Evolutionary conservation across 768 basidiomycete species (phyloP).

Genomic region (Gloeostereum incarnatum): DNA sequence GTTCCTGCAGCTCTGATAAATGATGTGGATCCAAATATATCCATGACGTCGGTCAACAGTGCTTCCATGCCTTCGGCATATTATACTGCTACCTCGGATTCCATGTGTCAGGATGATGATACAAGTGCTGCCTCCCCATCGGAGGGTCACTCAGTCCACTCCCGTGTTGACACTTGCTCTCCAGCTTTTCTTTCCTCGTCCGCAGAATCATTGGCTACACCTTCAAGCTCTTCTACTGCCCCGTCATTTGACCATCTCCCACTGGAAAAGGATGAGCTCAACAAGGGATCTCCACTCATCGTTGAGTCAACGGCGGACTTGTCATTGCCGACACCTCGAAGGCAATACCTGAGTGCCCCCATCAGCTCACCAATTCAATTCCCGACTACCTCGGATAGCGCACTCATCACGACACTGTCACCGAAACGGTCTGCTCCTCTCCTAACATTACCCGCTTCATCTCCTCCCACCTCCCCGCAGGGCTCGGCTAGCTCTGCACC

Average conservation of each 20-base stretch:
- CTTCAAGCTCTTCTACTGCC: conserved; percentile 42
- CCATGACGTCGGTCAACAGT: conserved; percentile 6
- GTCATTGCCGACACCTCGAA: conserved; percentile 18
- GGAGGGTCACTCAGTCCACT: conserved; percentile 13
- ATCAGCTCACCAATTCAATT: conserved; percentile 33
- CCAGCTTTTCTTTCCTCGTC: conserved; percentile 53
- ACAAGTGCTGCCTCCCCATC: conserved; percentile 18
- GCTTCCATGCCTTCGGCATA: conserved; percentile 2
- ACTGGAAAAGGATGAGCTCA: conserved; percentile 14
- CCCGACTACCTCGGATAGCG: conserved; percentile 25
- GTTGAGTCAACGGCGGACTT: conserved; percentile 15
- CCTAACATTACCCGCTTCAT: conserved; percentile 22
- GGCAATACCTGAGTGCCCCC: neutral
- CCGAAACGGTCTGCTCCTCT: conserved; percentile 25
- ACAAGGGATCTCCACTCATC: conserved; percentile 13
- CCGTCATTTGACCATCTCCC: conserved; percentile 29
- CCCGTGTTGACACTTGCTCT: conserved; percentile 9
- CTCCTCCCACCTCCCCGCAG: conserved; percentile 16
- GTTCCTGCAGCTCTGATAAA: neutral
- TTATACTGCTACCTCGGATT: conserved; percentile 6
- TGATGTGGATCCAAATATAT: conserved; percentile 1
- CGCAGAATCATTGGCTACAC: conserved; percentile 50
- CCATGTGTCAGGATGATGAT: conserved; percentile 10
- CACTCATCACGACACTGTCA: conserved; percentile 18
- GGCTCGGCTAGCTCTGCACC: conserved; percentile 19